Evolutionary conservation across 148 eudicot genomes (phyloP).

Genomic region (Rhododendron kiyosumense): DNA sequence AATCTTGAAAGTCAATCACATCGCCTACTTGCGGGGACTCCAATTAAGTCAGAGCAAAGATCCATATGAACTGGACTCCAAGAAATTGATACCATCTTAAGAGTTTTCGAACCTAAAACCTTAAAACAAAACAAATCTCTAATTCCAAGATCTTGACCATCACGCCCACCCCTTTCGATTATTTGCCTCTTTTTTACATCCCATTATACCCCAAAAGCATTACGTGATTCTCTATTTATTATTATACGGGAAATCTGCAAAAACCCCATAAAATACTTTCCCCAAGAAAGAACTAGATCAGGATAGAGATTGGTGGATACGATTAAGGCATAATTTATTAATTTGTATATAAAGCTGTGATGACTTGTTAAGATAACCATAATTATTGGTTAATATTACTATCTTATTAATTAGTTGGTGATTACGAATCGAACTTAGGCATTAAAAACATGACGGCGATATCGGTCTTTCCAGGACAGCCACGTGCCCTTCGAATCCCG

Average conservation of each 20-base stretch:
- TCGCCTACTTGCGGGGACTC: not conserved
- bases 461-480: not conserved
- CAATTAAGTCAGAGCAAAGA: not conserved
- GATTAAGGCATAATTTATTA: not conserved
- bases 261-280: not conserved
- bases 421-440: too few species aligned
- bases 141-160: too few species aligned
- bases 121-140: too few species aligned
- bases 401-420: too few species aligned
- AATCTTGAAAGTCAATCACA: not conserved
- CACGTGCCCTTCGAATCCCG: conserved; percentile 1
- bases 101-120: too few species aligned
- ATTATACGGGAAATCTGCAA: not conserved
- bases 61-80: not conserved
- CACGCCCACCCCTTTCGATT: too few species aligned
- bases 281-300: not conserved
- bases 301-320: not conserved
- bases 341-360: not conserved
- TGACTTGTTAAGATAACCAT: not conserved
- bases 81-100: not conserved
- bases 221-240: not conserved
- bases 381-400: not conserved
- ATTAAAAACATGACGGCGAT: not conserved
- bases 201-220: not conserved
- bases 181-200: not conserved